Conservation (phyloP, 2,329 filamentous ascomycete species). For the Gliomastix tumulicola region DNA sequence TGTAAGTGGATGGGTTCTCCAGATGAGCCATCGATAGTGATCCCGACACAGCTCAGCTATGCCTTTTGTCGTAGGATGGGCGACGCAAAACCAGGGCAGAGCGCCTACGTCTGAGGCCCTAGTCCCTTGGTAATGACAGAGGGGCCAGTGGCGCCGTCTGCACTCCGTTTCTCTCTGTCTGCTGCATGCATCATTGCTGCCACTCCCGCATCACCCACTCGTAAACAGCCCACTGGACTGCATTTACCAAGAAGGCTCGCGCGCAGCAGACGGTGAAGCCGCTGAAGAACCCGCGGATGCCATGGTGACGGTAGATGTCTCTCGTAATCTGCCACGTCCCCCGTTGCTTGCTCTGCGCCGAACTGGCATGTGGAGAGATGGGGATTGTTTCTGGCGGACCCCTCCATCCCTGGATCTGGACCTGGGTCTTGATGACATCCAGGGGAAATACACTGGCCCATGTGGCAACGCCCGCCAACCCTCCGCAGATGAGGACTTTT, state of each 20-base stretch:
- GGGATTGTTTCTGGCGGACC: constrained; percentile 8
- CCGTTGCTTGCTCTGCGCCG: constrained; percentile 20
- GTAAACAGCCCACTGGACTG: constrained; percentile 86
- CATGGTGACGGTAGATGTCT: constrained; percentile 58
- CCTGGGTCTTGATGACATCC: constrained; percentile 84
- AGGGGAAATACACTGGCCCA: constrained; percentile 90
- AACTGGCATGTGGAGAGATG: constrained; percentile 14
- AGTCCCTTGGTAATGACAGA: too few relatives aligned
- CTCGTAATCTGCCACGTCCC: constrained; percentile 58
- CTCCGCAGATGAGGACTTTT: constrained; percentile 74
- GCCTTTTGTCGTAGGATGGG: too few relatives aligned
- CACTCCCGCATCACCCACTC: constrained; percentile 65
- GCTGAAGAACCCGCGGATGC: constrained; percentile 59
- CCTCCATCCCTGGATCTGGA: constrained; percentile 63
- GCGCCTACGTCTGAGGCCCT: too few relatives aligned
- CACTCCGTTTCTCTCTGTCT: too few relatives aligned
- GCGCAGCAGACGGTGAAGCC: constrained; percentile 76
- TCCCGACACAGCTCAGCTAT: too few relatives aligned
- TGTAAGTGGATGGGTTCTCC: too few relatives aligned
- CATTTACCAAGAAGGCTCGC: constrained; percentile 87
- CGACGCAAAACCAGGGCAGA: too few relatives aligned
- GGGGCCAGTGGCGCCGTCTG: too few relatives aligned
- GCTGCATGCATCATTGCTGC: too few relatives aligned
- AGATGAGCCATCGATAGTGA: too few relatives aligned
- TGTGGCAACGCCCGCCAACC: constrained; percentile 77